Base-by-base conservation (phyloP, 805 yeast genomes). In the Brettanomyces custersianus region DNA sequence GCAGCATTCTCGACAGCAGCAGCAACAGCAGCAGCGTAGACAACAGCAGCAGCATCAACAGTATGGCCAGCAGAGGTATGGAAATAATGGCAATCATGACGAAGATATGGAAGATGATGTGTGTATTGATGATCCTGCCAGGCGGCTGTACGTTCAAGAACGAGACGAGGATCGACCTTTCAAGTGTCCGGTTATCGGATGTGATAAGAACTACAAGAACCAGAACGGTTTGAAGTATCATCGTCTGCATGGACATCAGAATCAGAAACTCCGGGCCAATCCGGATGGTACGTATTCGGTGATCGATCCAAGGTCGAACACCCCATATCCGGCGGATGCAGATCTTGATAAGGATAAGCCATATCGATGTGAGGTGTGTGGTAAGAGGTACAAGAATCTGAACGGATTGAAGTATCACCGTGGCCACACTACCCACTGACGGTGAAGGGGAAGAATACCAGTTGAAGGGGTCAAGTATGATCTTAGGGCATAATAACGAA, bases 291-390 rank as follows among this genome's bases (percentile, higher is more conserved):
- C 95, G 2, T 82, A 80, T 46, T 80, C 90, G 31, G 87, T 90
- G 27, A 82, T 90, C 41, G 96, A 92, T 59, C 98, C 98, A 10
- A 85, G 79, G 52, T 70, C 78, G 26, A 86, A 85, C 52, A 74
- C 87, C 39, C 95, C 95, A 8, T 85, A 84, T 55, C 84, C 90
- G 28, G 95, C 90, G 57, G 95, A 95, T 4, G 80, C 86, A 61
- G 95, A 88, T 17, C 73, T 86, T 74, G 98, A 92, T 59, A 88
- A 86, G 66, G 98, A 92, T 65, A 92, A 92, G 65, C 98, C 98
- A 26, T 92, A 90, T 59, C 73, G 96, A 54, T 92, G 98, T 62
- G 97, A 92, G 63, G 95, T 90, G 29, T 92, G 98, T 63, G 97
- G 97, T 40, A 92, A 90, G 62, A 68, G 98, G 39, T 92, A 92